These are phyloP conservation scores for Penicillium griseofulvum DNA, from an alignment of 2,329 filamentous ascomycete genomes.

Conservation along the genomic window DNA sequence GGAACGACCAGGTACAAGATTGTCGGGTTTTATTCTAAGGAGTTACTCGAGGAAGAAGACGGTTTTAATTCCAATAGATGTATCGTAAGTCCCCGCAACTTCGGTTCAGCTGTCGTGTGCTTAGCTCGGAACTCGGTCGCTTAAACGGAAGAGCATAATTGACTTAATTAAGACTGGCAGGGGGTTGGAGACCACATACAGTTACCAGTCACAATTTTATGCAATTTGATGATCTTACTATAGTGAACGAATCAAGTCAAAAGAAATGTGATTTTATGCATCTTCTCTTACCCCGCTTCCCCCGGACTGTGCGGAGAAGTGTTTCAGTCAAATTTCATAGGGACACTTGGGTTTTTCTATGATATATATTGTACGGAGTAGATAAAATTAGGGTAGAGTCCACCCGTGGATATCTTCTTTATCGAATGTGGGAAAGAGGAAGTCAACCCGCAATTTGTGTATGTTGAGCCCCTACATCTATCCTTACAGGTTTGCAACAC, in stretches of 20 bases:
- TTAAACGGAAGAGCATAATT: not conserved
- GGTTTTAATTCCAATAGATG: not conserved
- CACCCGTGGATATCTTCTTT: no score
- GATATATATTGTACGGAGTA: no score
- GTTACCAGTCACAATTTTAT: not conserved
- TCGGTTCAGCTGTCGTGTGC: not conserved
- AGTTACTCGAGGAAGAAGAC: not conserved
- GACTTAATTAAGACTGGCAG: no score
- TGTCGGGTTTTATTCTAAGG: not conserved
- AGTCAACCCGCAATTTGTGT: not conserved
- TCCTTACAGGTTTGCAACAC: not conserved
- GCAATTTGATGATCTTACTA: not conserved
- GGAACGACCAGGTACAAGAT: not conserved
- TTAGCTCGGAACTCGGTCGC: conserved; percentile 15
- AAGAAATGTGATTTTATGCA: not conserved
- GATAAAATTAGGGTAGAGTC: no score
- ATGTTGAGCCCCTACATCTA: not conserved
- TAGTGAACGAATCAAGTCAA: not conserved
- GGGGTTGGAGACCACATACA: not conserved
- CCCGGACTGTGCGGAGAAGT: not conserved
- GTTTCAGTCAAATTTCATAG: not conserved
- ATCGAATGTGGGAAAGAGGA: not conserved
- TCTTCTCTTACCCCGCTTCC: not conserved
- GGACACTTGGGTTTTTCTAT: no score
- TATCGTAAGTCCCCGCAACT: not conserved